A percentile compares a stretch with the other conserved stretches of the same genome.
Evolutionary conservation across 371 early-diverging fungal species (phyloP).

Genomic region (Mucor circinelloides): DNA sequence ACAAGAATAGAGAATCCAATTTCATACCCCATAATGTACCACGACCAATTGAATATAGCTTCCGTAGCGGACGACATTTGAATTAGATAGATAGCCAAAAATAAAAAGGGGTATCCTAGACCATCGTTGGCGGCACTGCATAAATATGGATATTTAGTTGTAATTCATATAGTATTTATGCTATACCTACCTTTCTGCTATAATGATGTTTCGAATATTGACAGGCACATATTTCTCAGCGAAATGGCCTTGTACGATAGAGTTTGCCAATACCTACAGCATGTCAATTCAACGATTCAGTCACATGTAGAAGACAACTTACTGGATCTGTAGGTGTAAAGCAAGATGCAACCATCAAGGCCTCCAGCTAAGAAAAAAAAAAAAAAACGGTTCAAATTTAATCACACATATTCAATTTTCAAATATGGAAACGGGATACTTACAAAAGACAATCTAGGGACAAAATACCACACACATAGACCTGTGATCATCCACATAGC

Average conservation of each 20-base stretch:
- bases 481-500: slow-evolving; percentile 49
- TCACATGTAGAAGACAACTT: slow-evolving; percentile 2
- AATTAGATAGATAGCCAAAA: slow-evolving; percentile 73
- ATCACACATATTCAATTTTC: neutral
- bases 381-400: neutral
- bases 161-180: neutral
- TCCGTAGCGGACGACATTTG: slow-evolving; percentile 44
- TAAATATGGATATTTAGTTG: neutral
- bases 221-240: slow-evolving; percentile 88
- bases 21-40: slow-evolving; percentile 72
- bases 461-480: slow-evolving; percentile 4
- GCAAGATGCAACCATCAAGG: slow-evolving; percentile 47
- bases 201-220: slow-evolving; percentile 79
- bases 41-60: slow-evolving; percentile 75
- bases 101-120: slow-evolving; percentile 85
- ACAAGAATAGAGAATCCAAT: slow-evolving; percentile 72
- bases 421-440: neutral
- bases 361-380: slow-evolving; percentile 32
- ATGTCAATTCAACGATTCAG: neutral
- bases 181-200: slow-evolving; percentile 72
- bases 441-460: slow-evolving; percentile 16
- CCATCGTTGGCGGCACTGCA: slow-evolving; percentile 79
- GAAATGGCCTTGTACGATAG: slow-evolving; percentile 92
- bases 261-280: slow-evolving; percentile 79
- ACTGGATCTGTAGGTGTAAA: slow-evolving; percentile 53